Conservation (phyloP, 2,329 filamentous ascomycete species). For the Coniosporium tulheliwenetii region DNA sequence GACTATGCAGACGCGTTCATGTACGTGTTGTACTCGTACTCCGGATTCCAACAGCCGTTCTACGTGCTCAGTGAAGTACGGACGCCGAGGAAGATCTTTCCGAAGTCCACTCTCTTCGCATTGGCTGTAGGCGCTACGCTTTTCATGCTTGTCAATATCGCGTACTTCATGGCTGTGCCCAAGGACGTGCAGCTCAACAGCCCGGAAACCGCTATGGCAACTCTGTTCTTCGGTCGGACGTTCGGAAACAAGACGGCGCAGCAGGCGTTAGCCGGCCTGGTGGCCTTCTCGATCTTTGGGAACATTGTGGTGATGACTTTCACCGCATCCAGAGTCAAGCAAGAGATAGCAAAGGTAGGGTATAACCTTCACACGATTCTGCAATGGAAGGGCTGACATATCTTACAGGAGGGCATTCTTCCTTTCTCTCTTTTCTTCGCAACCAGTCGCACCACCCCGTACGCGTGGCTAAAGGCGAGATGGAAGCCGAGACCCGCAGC, state of each 20-base stretch:
- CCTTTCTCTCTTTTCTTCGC: slow-evolving; percentile 35
- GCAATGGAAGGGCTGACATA: too few species aligned
- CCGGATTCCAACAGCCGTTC: slow-evolving; percentile 28
- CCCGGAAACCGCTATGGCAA: slow-evolving; percentile 8
- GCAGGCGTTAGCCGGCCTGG: slow-evolving; percentile 31
- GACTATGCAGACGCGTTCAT: slow-evolving; percentile 26
- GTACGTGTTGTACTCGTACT: slow-evolving; percentile 25
- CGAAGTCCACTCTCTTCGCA: slow-evolving; percentile 17
- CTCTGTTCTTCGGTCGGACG: slow-evolving; percentile 14
- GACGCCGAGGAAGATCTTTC: slow-evolving; percentile 21
- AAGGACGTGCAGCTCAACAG: slow-evolving; percentile 4
- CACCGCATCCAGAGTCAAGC: slow-evolving; percentile 39
- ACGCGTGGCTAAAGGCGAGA: slow-evolving; percentile 9
- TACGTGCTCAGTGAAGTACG: slow-evolving; percentile 28
- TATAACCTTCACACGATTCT: too few species aligned
- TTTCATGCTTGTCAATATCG: slow-evolving; percentile 12
- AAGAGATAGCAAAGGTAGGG: slow-evolving; percentile 38
- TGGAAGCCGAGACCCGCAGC: slow-evolving; percentile 4
- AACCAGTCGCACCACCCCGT: slow-evolving; percentile 13
- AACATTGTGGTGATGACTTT: slow-evolving; percentile 44
- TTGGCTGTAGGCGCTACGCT: slow-evolving; percentile 13
- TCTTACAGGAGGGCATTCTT: slow-evolving; percentile 29
- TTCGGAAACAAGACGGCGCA: slow-evolving; percentile 8
- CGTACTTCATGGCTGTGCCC: slow-evolving; percentile 18
- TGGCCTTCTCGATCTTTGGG: slow-evolving; percentile 38